Evolutionary conservation across 2,329 filamentous ascomycete species (phyloP).

Genomic region (Paramyrothecium sp.): DNA sequence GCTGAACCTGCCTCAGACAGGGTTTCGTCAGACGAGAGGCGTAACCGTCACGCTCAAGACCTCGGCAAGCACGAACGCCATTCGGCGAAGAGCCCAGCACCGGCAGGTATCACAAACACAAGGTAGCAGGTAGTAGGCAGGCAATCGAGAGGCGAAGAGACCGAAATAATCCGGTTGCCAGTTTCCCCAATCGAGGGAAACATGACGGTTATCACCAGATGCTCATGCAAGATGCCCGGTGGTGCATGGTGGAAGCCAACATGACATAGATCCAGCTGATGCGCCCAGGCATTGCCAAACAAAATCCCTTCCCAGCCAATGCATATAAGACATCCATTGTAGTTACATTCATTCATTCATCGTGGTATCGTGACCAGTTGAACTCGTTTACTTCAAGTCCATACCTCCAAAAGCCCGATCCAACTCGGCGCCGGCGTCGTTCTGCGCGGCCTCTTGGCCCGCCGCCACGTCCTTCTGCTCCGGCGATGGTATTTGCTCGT

Average conservation of each 20-base stretch:
- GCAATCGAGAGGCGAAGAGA: too few relatives aligned
- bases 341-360: not conserved
- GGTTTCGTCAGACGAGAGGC: not conserved
- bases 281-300: too few relatives aligned
- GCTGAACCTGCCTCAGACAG: not conserved
- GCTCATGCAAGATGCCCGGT: too few relatives aligned
- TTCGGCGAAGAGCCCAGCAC: not conserved
- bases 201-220: too few relatives aligned
- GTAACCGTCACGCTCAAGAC: not conserved
- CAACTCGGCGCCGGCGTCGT: slow-evolving; percentile 54
- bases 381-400: slow-evolving; percentile 25
- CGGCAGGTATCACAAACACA: too few relatives aligned
- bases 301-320: not conserved
- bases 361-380: not conserved
- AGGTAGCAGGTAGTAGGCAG: too few relatives aligned
- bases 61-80: not conserved
- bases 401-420: slow-evolving; percentile 57
- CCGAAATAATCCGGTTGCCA: too few relatives aligned
- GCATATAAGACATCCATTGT: not conserved
- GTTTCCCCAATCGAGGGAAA: too few relatives aligned
- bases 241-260: too few relatives aligned
- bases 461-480: not conserved
- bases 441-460: slow-evolving; percentile 25
- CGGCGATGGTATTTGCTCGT: not conserved
- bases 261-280: too few relatives aligned